Percentiles rank a stretch among this genome's conserved stretches.
These are phyloP conservation scores for Flaveria linearis DNA, from an alignment of 129 eudicot species.

Conservation along the genomic window DNA sequence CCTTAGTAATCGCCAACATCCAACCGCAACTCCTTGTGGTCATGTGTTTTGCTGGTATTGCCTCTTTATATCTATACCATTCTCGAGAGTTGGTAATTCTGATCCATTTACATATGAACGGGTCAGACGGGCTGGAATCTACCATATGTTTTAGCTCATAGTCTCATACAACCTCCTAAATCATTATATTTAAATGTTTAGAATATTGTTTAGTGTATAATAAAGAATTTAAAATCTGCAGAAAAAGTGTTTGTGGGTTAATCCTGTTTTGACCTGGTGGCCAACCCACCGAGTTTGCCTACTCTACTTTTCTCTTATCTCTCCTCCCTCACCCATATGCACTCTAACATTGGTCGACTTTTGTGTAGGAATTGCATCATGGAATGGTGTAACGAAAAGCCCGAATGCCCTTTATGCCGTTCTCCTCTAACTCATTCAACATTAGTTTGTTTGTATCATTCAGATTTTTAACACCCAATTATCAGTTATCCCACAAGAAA, in stretches of 20 bases:
- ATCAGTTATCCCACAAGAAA: conserved; percentile 15
- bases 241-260: not conserved
- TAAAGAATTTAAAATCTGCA: not conserved
- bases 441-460: conserved; percentile 85
- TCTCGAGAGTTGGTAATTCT: conserved; percentile 9
- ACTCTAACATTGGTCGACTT: conserved; percentile 10
- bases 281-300: not conserved
- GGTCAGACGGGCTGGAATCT: not conserved
- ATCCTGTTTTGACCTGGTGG: not conserved
- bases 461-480: conserved; percentile 56
- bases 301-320: not conserved
- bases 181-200: not conserved
- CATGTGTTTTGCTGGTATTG: conserved; percentile 97
- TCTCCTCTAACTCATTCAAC: conserved; percentile 84
- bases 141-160: not conserved
- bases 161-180: not conserved
- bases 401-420: conserved; percentile 90
- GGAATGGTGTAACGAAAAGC: conserved; percentile 99
- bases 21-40: conserved; percentile 98
- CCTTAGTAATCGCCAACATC: conserved; percentile 91
- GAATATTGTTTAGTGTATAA: not conserved
- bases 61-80: not conserved
- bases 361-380: conserved; percentile 82
- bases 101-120: not conserved
- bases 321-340: not conserved